Evolutionary conservation across 805 yeast species (phyloP).

Genomic region (Yamadazyma takamatsuzukensis): DNA sequence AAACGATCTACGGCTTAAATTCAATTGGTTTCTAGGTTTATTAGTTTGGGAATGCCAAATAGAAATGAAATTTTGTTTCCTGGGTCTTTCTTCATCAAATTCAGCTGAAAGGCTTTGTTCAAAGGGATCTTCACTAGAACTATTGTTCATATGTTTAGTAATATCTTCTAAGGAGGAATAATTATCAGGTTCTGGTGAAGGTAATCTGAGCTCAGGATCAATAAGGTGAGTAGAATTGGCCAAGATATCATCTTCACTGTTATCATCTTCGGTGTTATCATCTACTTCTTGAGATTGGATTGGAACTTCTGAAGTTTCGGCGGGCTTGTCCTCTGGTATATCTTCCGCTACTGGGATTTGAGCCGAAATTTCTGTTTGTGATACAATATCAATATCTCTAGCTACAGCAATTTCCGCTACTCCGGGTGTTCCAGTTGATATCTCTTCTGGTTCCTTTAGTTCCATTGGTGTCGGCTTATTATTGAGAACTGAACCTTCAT

Average conservation of each 20-base stretch:
- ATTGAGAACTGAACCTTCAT: too few relatives aligned
- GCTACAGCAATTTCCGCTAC: too few relatives aligned
- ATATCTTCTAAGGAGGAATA: slow-evolving; percentile 37
- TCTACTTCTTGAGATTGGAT: background rate
- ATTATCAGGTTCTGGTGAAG: slow-evolving; percentile 41
- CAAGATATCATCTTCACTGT: slow-evolving; percentile 22
- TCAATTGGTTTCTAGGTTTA: slow-evolving; percentile 5
- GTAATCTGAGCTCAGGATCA: slow-evolving; percentile 32
- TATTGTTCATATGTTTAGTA: slow-evolving; percentile 20
- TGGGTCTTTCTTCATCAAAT: slow-evolving; percentile 26
- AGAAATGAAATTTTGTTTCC: slow-evolving; percentile 28
- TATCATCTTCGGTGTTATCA: too few relatives aligned
- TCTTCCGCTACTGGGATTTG: too few relatives aligned
- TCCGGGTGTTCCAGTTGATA: too few relatives aligned
- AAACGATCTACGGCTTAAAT: slow-evolving; percentile 2
- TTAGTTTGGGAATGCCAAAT: slow-evolving; percentile 42
- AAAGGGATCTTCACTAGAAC: slow-evolving; percentile 19
- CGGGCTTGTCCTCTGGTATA: too few relatives aligned
- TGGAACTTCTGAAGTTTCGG: too few relatives aligned
- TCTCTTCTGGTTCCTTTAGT: too few relatives aligned
- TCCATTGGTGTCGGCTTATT: too few relatives aligned
- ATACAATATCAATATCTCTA: too few relatives aligned
- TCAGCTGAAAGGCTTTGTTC: slow-evolving; percentile 43
- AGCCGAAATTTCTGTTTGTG: too few relatives aligned
- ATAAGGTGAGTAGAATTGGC: slow-evolving; percentile 44